phyloP scores from a whole-genome alignment of 2,329 filamentous ascomycete genomes.

The Colletotrichum truncatum region DNA sequence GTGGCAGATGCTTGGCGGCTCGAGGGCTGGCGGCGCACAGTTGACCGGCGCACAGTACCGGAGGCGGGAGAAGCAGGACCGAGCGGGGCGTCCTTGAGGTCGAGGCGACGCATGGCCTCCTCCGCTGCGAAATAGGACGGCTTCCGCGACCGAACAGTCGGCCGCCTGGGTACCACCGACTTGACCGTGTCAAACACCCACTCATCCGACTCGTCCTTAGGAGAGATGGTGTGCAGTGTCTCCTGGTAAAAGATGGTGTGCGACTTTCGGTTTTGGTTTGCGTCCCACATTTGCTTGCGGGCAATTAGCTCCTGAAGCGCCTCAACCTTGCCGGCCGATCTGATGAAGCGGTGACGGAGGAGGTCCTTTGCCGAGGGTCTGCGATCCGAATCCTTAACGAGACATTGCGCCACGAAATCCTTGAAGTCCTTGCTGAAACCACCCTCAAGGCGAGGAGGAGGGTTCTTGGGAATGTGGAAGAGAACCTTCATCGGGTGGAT shows the following conservation, averaged over 20 bases:
- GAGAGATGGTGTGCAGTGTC: constrained; percentile 78
- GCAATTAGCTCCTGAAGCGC: constrained; percentile 87
- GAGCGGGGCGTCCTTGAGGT: constrained; percentile 68
- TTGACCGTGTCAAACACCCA: constrained; percentile 98
- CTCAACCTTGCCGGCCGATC: constrained; percentile 87
- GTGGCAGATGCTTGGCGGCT: constrained; percentile 56
- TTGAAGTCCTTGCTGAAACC: constrained; percentile 91
- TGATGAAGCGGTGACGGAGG: constrained; percentile 88
- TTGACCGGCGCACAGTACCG: constrained; percentile 69
- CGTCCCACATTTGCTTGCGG: constrained; percentile 84
- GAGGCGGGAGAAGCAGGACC: constrained; percentile 62
- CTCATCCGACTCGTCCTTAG: constrained; percentile 77
- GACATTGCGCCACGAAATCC: constrained; percentile 89
- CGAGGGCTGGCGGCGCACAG: constrained; percentile 59
- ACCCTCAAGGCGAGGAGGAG: constrained; percentile 85
- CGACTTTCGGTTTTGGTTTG: constrained; percentile 72
- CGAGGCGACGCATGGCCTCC: constrained; percentile 67
- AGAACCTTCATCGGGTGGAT: constrained; percentile 95
- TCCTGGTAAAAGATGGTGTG: constrained; percentile 93
- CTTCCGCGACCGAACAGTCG: constrained; percentile 61
- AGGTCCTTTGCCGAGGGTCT: constrained; percentile 88
- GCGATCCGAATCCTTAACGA: constrained; percentile 90
- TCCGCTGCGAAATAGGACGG: constrained; percentile 68
- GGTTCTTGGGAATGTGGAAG: constrained; percentile 89
- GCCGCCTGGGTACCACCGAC: constrained; percentile 69